Evolutionary conservation across 352 stramenopile species (phyloP), one percentile per base, ranked within the genome.

Genomic region (Halophytophthora batemanensis): DNA sequence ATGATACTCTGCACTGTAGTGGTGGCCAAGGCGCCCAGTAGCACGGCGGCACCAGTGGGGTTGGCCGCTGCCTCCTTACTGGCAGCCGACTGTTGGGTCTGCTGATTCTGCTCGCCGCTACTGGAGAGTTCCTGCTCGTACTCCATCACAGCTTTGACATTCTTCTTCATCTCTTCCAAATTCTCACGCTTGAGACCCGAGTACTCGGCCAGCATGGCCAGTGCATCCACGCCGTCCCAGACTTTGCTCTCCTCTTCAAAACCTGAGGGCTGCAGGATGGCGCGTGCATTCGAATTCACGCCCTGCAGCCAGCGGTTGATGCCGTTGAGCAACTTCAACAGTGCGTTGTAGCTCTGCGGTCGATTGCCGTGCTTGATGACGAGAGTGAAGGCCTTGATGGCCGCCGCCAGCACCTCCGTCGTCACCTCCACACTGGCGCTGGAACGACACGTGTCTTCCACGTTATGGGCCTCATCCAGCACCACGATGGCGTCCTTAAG

Each of bases 391-490:
- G 80, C 77, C 19, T 71, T 79, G 36, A 85, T 84, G 8, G 80
- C 78, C 1, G 67, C 48, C 3, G 46, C 61, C 7, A 94, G 53
- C 1, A 64, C 51, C 7, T 89, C 69, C 0, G 50, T 65, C 12
- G 66, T 90, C 15, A 95, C 51, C 53, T 95, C 84, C 12, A 88
- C 54, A 50, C 82, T 93, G 15, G 84, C 84, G 38, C 76, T 80
- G 12, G 77, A 83, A 11, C 83, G 83, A 31, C 82, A 94, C 17
- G 84, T 91, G 50, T 94, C 84, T 56, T 95, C 86, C 25, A 94
- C 81, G 39, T 95, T 95, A 54, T 95, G 86, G 2, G 84, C 86
- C 48, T 95, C 86, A 33, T 95, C 86, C 36, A 95, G 66, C 25
- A 95, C 71, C 19, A 95, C 59, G 37, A 95, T 90, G 3, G 82